Evolutionary conservation across 495 filamentous ascomycete genomes (phyloP).

Genomic region (Lichina pygmaea): DNA sequence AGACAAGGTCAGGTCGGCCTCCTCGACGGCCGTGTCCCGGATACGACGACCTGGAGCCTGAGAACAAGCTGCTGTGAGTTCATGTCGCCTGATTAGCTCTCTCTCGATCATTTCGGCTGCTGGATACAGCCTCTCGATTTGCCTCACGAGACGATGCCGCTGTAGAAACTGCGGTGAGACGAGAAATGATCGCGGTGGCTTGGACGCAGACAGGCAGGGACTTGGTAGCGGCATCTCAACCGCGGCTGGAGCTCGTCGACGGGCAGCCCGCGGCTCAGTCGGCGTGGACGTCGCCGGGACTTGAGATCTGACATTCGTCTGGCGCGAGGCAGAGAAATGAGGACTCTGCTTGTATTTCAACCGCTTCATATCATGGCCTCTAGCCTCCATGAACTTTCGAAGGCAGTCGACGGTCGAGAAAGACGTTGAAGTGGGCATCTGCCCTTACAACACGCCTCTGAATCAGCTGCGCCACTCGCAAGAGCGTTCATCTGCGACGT

Average conservation of each 20-base stretch:
- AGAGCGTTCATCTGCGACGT: no score
- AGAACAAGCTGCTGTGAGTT: neutral
- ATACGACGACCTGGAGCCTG: neutral
- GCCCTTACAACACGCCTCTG: neutral
- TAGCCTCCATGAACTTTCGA: conserved; percentile 19
- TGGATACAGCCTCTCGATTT: conserved; percentile 23
- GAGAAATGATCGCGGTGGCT: conserved; percentile 12
- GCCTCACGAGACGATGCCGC: conserved; percentile 16
- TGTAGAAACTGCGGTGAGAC: conserved; percentile 20
- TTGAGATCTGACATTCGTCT: neutral
- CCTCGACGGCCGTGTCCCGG: conserved; percentile 9
- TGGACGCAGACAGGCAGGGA: neutral
- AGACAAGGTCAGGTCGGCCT: conserved; percentile 57
- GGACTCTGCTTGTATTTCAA: neutral
- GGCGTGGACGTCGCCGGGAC: no score
- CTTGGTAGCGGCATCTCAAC: no score
- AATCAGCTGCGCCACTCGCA: no score
- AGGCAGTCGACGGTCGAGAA: conserved; percentile 6
- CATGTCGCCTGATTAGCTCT: conserved; percentile 7
- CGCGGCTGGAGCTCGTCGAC: no score
- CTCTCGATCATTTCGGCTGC: conserved; percentile 28
- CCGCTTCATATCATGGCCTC: conserved; percentile 9
- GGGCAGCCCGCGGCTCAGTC: no score
- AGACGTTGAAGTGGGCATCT: neutral
- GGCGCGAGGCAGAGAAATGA: neutral